These are phyloP conservation scores for Rhododendron griersonianum DNA, from an alignment of 148 eudicot species.

Conservation along the genomic window DNA sequence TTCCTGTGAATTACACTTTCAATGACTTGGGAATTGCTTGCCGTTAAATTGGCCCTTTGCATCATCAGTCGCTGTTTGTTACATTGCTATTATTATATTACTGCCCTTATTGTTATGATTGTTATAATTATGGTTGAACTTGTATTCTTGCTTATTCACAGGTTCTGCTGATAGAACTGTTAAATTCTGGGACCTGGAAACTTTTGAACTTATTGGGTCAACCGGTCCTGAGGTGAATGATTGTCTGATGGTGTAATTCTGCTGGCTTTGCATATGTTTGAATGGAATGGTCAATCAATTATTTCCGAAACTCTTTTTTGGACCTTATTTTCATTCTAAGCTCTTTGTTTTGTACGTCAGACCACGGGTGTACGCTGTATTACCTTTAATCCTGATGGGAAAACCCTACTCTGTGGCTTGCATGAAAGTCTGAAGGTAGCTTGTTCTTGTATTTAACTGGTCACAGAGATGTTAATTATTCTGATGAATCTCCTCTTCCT, in stretches of 20 bases:
- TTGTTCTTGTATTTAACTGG: constrained; percentile 2
- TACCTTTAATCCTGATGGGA: constrained; percentile 96
- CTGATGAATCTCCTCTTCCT: neutral
- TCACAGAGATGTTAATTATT: neutral
- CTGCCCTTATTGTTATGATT: neutral
- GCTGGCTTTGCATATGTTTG: constrained; percentile 1
- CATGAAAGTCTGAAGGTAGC: constrained; percentile 87
- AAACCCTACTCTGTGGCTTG: constrained; percentile 87
- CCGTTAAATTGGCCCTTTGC: neutral
- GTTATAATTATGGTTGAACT: neutral
- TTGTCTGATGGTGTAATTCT: constrained; percentile 7
- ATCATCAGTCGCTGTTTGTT: neutral
- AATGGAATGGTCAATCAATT: neutral
- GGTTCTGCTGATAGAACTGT: constrained; percentile 94
- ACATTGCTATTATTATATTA: neutral
- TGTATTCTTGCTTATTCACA: constrained; percentile 20
- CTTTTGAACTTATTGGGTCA: constrained; percentile 96
- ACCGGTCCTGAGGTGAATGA: constrained; percentile 87
- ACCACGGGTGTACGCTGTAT: constrained; percentile 88
- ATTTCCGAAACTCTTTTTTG: constrained; percentile 8
- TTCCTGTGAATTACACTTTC: neutral
- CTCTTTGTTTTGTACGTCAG: constrained; percentile 33
- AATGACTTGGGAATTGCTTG: neutral
- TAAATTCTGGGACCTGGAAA: constrained; percentile 98
- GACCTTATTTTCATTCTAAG: constrained; percentile 1